A percentile compares a stretch with the other conserved stretches of the same genome.
Conservation (phyloP, 805 yeast species). For the Ogataea wickerhamii region DNA sequence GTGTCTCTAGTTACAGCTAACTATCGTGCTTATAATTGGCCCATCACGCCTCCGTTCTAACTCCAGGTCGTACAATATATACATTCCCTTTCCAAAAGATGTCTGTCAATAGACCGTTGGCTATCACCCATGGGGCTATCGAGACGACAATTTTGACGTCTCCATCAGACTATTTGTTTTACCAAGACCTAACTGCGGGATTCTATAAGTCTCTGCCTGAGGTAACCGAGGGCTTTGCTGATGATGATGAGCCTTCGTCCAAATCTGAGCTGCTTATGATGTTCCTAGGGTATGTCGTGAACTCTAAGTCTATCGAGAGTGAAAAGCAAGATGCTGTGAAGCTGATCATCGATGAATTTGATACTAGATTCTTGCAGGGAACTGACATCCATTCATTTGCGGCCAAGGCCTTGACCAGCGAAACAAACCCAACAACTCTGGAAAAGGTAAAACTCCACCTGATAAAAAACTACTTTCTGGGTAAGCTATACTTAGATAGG, state of each 20-base stretch:
- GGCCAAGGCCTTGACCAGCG: conserved; percentile 58
- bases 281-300: conserved; percentile 69
- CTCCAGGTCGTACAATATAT: too few relatives aligned
- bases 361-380: conserved; percentile 69
- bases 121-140: conserved; percentile 76
- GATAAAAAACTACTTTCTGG: conserved; percentile 69
- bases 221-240: conserved; percentile 79
- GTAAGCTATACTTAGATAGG: conserved; percentile 30
- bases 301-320: conserved; percentile 22
- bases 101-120: conserved; percentile 64
- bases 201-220: conserved; percentile 74
- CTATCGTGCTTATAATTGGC: too few relatives aligned
- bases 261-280: conserved; percentile 80
- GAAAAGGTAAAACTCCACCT: conserved; percentile 65
- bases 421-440: conserved; percentile 59
- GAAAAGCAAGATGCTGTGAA: conserved; percentile 56
- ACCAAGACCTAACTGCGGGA: conserved; percentile 84
- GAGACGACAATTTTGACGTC: conserved; percentile 90
- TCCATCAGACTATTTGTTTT: conserved; percentile 69
- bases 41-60: too few relatives aligned
- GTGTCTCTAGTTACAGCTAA: too few relatives aligned
- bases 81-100: conserved; percentile 10
- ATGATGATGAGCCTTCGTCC: conserved; percentile 83
- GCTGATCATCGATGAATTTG: conserved; percentile 77
- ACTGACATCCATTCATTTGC: conserved; percentile 89